Conservation (phyloP, 2,329 filamentous ascomycete genomes). For the Nemania sp. region DNA sequence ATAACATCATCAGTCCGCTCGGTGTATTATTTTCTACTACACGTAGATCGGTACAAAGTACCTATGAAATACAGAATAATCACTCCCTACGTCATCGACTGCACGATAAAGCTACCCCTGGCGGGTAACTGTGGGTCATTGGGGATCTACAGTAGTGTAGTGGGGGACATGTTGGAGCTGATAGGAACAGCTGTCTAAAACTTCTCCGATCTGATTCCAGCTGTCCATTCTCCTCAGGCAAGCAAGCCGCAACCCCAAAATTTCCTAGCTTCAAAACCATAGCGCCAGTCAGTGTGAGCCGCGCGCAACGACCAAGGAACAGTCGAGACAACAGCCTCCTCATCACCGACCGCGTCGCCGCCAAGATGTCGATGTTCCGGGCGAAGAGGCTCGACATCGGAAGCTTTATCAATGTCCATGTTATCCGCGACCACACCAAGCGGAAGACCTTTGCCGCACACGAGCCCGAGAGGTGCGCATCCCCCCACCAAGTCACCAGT, state of each 20-base stretch:
- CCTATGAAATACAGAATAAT: no score
- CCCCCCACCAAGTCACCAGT: background rate
- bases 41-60: no score
- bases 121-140: background rate
- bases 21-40: no score
- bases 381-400: conserved; percentile 88
- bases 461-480: conserved; percentile 81
- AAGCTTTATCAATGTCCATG: conserved; percentile 82
- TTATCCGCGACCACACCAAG: conserved; percentile 95
- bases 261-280: background rate
- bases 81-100: conserved; percentile 24
- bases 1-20: no score
- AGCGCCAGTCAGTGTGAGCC: background rate
- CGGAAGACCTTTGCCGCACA: conserved; percentile 86
- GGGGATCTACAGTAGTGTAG: background rate
- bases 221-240: background rate
- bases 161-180: no score
- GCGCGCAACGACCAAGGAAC: conserved; percentile 1
- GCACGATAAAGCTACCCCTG: conserved; percentile 7
- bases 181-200: background rate
- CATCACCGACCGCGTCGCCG: conserved; percentile 20
- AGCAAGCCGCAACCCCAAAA: conserved; percentile 21
- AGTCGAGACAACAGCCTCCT: no score
- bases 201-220: background rate
- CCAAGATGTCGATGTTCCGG: conserved; percentile 80